Conservation (phyloP, 2,329 filamentous ascomycete species). For the Colletotrichum agaves region DNA sequence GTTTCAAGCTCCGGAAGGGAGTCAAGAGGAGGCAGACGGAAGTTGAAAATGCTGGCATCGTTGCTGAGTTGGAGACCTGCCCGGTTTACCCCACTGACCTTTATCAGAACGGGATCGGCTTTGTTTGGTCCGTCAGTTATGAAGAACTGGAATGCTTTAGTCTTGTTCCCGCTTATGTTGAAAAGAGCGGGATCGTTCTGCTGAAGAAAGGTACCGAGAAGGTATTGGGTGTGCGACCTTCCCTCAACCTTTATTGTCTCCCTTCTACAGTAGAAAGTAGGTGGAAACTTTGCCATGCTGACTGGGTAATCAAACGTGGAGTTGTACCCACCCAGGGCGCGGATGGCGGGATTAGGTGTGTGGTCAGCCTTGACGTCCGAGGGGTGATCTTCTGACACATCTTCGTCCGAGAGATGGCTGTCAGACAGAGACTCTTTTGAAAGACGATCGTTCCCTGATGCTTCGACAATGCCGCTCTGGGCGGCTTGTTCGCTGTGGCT, state of each 20-base stretch:
- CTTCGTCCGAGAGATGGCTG: no score
- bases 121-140: neutral
- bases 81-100: neutral
- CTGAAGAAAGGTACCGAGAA: neutral
- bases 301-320: neutral
- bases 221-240: neutral
- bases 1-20: neutral
- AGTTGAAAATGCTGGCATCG: neutral
- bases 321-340: neutral
- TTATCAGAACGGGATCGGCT: neutral
- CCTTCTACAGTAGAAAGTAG: neutral
- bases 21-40: neutral
- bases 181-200: no score
- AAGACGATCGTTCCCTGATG: no score
- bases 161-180: no score
- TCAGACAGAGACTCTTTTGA: no score
- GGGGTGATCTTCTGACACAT: no score
- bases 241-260: neutral
- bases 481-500: no score
- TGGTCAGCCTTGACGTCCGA: no score
- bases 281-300: neutral
- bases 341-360: no score
- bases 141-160: neutral
- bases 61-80: no score
- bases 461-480: no score